A percentile compares a stretch with the other conserved stretches of the same genome.
Evolutionary conservation across 2,329 filamentous ascomycete species (phyloP).

Genomic region (Chrysoporthe austroafricana): DNA sequence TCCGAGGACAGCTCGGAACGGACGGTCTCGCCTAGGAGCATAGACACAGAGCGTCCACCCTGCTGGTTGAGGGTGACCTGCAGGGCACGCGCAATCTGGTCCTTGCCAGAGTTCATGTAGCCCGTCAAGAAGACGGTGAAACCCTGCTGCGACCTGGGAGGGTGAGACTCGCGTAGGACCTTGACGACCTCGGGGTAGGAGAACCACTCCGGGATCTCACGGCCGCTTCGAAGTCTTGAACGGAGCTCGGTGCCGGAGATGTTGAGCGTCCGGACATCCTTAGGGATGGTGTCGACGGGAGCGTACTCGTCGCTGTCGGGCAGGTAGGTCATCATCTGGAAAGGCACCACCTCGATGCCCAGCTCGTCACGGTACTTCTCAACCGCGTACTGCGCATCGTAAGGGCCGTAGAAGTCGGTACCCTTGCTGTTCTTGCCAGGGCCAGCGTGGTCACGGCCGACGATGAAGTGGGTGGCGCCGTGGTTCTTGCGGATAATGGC

Average conservation of each 20-base stretch:
- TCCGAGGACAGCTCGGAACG: constrained; percentile 91
- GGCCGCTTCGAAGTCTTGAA: constrained; percentile 84
- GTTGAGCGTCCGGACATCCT: constrained; percentile 83
- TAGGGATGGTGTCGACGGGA: constrained; percentile 85
- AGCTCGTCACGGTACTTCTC: constrained; percentile 97
- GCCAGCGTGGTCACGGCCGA: constrained; percentile 96
- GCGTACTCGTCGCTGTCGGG: constrained; percentile 96
- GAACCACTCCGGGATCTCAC: constrained; percentile 98
- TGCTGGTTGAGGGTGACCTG: constrained; percentile 99
- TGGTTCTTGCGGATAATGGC: constrained; percentile 99
- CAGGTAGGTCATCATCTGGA: constrained; percentile 99
- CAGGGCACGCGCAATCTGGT: constrained; percentile 91
- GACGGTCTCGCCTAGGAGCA: constrained; percentile 94
- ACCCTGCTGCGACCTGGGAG: constrained; percentile 85
- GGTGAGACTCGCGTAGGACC: constrained; percentile 95
- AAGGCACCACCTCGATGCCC: constrained; percentile 97
- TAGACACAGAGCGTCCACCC: constrained; percentile 89
- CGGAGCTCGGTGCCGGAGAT: constrained; percentile 91
- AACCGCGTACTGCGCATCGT: constrained; percentile 94
- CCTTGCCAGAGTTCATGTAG: constrained; percentile 96
- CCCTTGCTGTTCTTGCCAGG: constrained; percentile 98
- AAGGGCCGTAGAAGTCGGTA: constrained; percentile 95
- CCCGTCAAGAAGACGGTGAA: constrained; percentile 99
- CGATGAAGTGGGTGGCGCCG: constrained; percentile 98
- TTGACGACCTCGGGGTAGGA: constrained; percentile 98